A percentile compares a stretch with the other conserved stretches of the same genome.
Evolutionary conservation across 139 green algal genomes (phyloP).

Genomic region (Picochlorum sp.): DNA sequence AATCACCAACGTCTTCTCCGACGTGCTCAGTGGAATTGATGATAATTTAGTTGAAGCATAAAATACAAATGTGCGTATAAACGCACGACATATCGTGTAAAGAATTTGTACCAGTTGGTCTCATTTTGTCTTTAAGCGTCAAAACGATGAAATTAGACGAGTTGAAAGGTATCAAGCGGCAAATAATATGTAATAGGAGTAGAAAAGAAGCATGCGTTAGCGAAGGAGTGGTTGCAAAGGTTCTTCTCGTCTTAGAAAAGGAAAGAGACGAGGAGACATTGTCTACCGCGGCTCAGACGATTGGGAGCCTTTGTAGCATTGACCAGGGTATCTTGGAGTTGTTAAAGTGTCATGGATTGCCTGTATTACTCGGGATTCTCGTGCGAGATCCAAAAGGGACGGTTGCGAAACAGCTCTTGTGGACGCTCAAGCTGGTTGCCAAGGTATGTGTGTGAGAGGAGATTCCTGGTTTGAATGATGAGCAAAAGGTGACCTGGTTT

Average conservation of each 20-base stretch:
- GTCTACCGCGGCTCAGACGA: not conserved
- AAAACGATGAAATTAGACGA: not conserved
- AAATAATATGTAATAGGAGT: not conserved
- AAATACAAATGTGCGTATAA: not conserved
- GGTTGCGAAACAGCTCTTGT: not conserved
- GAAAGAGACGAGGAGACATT: not conserved
- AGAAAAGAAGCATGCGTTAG: not conserved
- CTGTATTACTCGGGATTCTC: not conserved
- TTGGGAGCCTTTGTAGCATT: not conserved
- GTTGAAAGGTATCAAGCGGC: not conserved
- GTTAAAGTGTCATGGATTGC: not conserved
- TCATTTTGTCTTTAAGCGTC: constrained; percentile 5
- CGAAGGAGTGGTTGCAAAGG: not conserved
- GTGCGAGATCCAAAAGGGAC: not conserved
- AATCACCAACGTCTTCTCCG: constrained; percentile 8
- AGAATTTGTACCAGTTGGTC: constrained; percentile 33
- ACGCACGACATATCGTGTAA: no score
- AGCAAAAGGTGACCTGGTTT: not conserved
- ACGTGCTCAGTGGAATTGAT: constrained; percentile 1
- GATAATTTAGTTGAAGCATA: not conserved
- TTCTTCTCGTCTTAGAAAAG: not conserved
- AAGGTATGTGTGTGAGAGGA: not conserved
- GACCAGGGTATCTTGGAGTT: not conserved
- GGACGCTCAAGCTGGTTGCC: not conserved
- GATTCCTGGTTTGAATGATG: not conserved